Evolutionary conservation across 768 basidiomycete genomes (phyloP), one percentile per base, ranked within the genome.

Genomic region (Rhizopogon vulgaris): DNA sequence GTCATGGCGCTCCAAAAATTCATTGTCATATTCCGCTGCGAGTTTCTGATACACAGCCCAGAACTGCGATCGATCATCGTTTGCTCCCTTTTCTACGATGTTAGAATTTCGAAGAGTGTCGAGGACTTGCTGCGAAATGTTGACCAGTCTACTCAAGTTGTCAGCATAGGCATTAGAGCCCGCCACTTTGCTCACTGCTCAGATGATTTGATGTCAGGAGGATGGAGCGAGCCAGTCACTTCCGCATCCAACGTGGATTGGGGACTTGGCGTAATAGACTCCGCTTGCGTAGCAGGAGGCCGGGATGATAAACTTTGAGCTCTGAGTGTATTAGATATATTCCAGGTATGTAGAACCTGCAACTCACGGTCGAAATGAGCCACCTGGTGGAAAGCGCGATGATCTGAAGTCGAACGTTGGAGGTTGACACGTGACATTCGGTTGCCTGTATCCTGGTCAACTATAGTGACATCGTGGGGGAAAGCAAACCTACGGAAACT

Each of bases 91-190:
- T 32, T 49, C 30, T 12, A 34, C 17, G 14, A 49, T 49, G 25
- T 17, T 51, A 14, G 50, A 51, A 34, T 24, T 45, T 32, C 6
- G 39, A 34, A 51, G 50, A 45, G 48, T 51, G 15, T 51, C 27
- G 15, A 51, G 30, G 28, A 51, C 3, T 24, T 50, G 41, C 15
- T 28, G 22, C 17, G 48, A 32, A 30, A 46, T 41, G 11, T 32
- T 32, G 10, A 32, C 32, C 12, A 32, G 4, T 15, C 43, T 45
- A 22, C 12, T 18, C 18, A 22, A 32, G 2, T 32, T 32, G 12
- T 45, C 43, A 45, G 30, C 30, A 32, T 7, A 14, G 6, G 14
- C 43, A 32, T 30, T 2, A 3, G 30, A 32, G 12, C 17, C 7
- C 14, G 15, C 30, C 7, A 8, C 12, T 32, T 22, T 32, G 1